Evolutionary conservation across 805 yeast species (phyloP).

Genomic region (Saccharomycopsis malanga): DNA sequence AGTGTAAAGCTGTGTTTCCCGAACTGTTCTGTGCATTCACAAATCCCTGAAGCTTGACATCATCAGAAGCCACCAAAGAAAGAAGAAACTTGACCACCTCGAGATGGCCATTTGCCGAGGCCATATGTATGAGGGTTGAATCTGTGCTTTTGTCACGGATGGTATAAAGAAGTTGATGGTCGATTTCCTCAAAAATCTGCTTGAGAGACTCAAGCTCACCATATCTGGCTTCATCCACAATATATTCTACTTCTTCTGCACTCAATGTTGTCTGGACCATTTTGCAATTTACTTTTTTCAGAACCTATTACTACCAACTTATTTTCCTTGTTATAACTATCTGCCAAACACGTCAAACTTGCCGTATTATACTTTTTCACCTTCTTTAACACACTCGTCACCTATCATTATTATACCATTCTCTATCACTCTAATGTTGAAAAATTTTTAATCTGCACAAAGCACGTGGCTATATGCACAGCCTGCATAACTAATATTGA

Average conservation of each 20-base stretch:
- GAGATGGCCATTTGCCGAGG: constrained; percentile 87
- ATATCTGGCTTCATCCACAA: constrained; percentile 75
- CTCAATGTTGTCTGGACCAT: constrained; percentile 28
- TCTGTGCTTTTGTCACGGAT: constrained; percentile 51
- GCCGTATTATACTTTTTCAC: too few species aligned
- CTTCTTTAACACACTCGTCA: too few species aligned
- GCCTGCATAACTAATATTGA: too few species aligned
- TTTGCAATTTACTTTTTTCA: not conserved
- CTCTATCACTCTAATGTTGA: too few species aligned
- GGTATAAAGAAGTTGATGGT: constrained; percentile 35
- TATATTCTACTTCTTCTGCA: constrained; percentile 77
- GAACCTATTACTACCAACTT: too few species aligned
- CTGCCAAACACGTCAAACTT: too few species aligned
- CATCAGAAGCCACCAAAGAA: constrained; percentile 37
- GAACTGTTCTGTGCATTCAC: constrained; percentile 57
- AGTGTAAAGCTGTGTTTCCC: constrained; percentile 92
- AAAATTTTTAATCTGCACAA: too few species aligned
- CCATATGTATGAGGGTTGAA: constrained; percentile 87
- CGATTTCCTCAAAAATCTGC: constrained; percentile 56
- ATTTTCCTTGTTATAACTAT: too few species aligned
- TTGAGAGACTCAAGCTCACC: constrained; percentile 78
- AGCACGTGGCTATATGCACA: too few species aligned
- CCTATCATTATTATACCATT: too few species aligned
- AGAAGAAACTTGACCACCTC: constrained; percentile 59
- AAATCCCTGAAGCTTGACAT: constrained; percentile 39